phyloP scores from a whole-genome alignment of 2,329 filamentous ascomycete genomes.

The Westerdykella aurantiaca region DNA sequence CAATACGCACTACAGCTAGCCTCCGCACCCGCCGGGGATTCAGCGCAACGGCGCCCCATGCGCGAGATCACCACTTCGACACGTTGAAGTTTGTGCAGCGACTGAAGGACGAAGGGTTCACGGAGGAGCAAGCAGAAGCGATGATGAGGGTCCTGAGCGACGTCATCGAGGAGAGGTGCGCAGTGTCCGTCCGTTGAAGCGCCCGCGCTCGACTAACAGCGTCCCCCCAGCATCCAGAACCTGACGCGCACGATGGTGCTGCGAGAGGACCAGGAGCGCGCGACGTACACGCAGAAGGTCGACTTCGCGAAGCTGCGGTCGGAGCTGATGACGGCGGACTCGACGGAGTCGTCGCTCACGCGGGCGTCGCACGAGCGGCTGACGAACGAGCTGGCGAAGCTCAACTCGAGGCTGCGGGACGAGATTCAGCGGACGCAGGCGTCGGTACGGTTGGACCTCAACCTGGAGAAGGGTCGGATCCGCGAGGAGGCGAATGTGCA shows the following conservation, averaged over 20 bases:
- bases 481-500: conserved; percentile 93
- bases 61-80: conserved; percentile 91
- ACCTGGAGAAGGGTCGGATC: conserved; percentile 93
- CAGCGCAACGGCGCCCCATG: conserved; percentile 57
- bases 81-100: conserved; percentile 95
- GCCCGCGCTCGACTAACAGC: background rate
- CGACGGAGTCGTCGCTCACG: conserved; percentile 82
- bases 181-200: background rate
- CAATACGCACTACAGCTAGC: background rate
- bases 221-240: conserved; percentile 71
- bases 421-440: conserved; percentile 94
- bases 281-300: conserved; percentile 77
- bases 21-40: conserved; percentile 45
- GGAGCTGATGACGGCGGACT: conserved; percentile 86
- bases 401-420: conserved; percentile 82
- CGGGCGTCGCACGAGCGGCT: conserved; percentile 85
- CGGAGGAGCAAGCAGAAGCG: conserved; percentile 89
- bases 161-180: conserved; percentile 86
- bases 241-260: conserved; percentile 96
- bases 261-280: conserved; percentile 82
- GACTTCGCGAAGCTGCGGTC: conserved; percentile 96
- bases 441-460: conserved; percentile 84
- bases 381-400: conserved; percentile 89
- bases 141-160: conserved; percentile 98
- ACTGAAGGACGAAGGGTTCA: conserved; percentile 85